Evolutionary conservation across 176 grass and related monocot species (phyloP), one percentile per base, ranked within the genome.

Genomic region (Puya raimondii): DNA sequence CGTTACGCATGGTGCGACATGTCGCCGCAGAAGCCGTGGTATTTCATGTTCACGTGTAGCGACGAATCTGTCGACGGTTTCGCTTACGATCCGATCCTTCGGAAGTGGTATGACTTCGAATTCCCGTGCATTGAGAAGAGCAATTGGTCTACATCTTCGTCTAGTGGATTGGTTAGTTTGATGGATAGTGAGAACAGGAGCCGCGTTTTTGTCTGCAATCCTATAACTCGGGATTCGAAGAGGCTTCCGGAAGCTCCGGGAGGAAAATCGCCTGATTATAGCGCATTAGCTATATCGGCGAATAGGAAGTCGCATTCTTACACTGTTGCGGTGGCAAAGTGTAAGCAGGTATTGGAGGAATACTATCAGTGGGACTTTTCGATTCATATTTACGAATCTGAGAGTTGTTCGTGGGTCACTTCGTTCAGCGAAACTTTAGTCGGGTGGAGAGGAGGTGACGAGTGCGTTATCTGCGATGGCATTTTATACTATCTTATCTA

Each of bases 1-100:
- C 72, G 75, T 70, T 68, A 56, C 18, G 74, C 80, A 3, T 87
- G 83, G 82, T 83, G 78, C 21, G 70, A 66, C 11, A 79, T 81
- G 50, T 72, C 52, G 53, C 80, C 85, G 21, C 91, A 96, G 73
- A 96, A 82, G 56, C 91, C 91, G 70, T 91, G 91, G 91, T 96
- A 96, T 83, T 91, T 96, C 74, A 96, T 96, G 91, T 91, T 91
- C 49, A 91, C 80, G 21, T 91, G 85, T 47, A 85, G 88, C 11
- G 83, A 91, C 54, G 86, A 86, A 47, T 69, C 16, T 2, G 88
- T 96, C 4, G 75, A 80, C 2, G 91, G 91, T 64, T 84, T 79
- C 47, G 66, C 83, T 11, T 91, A 86, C 29, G 91, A 86, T 26
- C 82, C 88, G 0, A 84, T 77, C 67, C 76, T 75, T 47, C 77